Evolutionary conservation across 2,329 filamentous ascomycete genomes (phyloP).

Genomic region (Colletotrichum destructivum): DNA sequence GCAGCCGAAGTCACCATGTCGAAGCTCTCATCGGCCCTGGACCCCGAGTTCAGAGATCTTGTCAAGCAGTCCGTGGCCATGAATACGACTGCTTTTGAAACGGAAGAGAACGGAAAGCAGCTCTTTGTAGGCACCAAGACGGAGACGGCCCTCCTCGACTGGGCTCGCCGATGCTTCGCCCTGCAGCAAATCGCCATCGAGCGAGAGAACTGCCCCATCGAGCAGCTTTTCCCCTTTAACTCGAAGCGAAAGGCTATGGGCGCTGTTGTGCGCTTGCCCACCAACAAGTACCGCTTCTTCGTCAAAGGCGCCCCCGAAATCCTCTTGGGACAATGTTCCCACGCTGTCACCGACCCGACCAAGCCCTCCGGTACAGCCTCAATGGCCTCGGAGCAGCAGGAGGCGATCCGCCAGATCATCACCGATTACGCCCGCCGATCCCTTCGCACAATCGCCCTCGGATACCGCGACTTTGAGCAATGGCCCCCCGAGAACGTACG

Average conservation of each 20-base stretch:
- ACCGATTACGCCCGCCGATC: constrained; percentile 75
- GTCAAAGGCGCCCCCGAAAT: constrained; percentile 71
- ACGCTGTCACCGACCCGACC: constrained; percentile 62
- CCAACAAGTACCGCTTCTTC: constrained; percentile 58
- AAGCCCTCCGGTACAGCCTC: constrained; percentile 50
- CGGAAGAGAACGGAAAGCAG: constrained; percentile 57
- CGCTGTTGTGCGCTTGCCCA: constrained; percentile 52
- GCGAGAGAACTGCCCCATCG: constrained; percentile 61
- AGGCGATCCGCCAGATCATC: constrained; percentile 52
- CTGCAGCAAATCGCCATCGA: constrained; percentile 62
- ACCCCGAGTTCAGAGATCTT: constrained; percentile 52
- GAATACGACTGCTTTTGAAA: constrained; percentile 70
- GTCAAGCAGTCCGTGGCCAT: constrained; percentile 60
- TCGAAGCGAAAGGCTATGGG: constrained; percentile 67
- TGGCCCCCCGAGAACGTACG: constrained; percentile 77
- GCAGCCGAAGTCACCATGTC: constrained; percentile 18
- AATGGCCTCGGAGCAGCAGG: constrained; percentile 49
- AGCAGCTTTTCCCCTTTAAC: constrained; percentile 66
- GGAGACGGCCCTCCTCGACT: constrained; percentile 66
- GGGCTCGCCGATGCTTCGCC: constrained; percentile 47
- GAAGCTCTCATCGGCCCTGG: constrained; percentile 47
- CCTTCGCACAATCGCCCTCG: constrained; percentile 75
- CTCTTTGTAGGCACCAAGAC: constrained; percentile 69
- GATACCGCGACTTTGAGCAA: constrained; percentile 76
- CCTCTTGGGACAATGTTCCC: constrained; percentile 60